Base-by-base conservation (phyloP, 345 rosid species). In the Eucalyptus fibrosa region DNA sequence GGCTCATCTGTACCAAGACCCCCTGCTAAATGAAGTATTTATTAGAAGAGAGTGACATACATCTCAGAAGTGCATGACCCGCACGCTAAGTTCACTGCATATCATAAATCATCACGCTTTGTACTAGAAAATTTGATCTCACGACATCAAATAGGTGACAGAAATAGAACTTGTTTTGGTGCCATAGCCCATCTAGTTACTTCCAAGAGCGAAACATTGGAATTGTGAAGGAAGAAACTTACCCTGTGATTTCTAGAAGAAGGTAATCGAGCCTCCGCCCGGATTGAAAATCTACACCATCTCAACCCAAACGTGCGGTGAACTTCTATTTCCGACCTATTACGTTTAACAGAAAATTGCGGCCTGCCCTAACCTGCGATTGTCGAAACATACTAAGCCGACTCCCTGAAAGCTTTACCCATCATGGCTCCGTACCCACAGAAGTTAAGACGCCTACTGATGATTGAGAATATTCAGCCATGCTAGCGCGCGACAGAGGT, bases 251-350 rank as follows among this genome's bases (percentile, higher is more conserved):
- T 91, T 97, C 98, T 1, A 96, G 99, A 90, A 97, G 93, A 88
- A 93, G 95, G 93, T 93, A 96, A 91, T 97, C 98, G 44, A 97
- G 98, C 91, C 93, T 95, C 99, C 98, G 92, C 16, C 96, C 96
- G 90, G 95, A 96, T 83, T 97, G 95, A 13, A 97, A 91, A 94
- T 97, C 97, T 60, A 97, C 80, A 81, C 97, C 97, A 90, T 96
- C 97, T 86, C 98, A 95, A 87, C 99, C 97, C 26, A 95, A 92
- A 93, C 97, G 91, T 55, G 99, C 92, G 12, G 94, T 95, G 88
- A 97, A 97, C 89, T 95, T 97, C 97, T 96, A 96, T 92, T 96
- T 94, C 98, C 97, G 93, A 85, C 96, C 94, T 86, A 92, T 95
- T 85, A 95, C 96, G 89, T 56, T 56, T 56, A 2, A 56, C 13